These are phyloP conservation scores for Malus hybrid DNA, from an alignment of 331 rosid species.

Conservation along the genomic window DNA sequence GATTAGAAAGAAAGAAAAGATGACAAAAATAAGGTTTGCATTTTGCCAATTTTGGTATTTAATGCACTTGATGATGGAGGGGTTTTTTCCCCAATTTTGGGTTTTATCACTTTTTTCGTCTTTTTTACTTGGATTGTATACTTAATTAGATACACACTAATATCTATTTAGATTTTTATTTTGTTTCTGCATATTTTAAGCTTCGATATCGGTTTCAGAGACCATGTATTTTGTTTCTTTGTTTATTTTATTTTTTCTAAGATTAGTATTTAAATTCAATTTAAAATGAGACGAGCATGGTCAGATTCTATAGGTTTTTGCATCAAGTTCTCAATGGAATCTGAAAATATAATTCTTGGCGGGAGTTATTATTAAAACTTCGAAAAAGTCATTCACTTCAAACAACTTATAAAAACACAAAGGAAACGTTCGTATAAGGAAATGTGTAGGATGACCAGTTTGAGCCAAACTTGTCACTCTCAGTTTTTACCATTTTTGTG, in stretches of 20 bases:
- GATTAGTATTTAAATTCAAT: not conserved
- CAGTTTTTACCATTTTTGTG: too few relatives aligned
- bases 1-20: not conserved
- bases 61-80: slow-evolving; percentile 3
- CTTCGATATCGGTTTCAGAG: not conserved
- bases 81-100: not conserved
- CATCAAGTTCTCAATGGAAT: too few relatives aligned
- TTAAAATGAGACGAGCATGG: not conserved
- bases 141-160: not conserved
- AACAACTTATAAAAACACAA: too few relatives aligned
- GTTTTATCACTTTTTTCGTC: not conserved
- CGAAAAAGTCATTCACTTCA: too few relatives aligned
- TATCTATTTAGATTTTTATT: too few relatives aligned
- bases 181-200: not conserved
- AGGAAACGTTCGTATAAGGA: too few relatives aligned
- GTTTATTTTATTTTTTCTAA: not conserved
- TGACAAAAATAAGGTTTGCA: not conserved
- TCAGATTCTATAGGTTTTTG: too few relatives aligned
- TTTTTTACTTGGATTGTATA: too few relatives aligned
- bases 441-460: too few relatives aligned
- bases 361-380: too few relatives aligned
- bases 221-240: not conserved
- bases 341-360: too few relatives aligned
- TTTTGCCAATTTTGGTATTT: not conserved
- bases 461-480: too few relatives aligned